Evolutionary conservation across 306 rosid species (phyloP).

Genomic region (Nissolia schottii): DNA sequence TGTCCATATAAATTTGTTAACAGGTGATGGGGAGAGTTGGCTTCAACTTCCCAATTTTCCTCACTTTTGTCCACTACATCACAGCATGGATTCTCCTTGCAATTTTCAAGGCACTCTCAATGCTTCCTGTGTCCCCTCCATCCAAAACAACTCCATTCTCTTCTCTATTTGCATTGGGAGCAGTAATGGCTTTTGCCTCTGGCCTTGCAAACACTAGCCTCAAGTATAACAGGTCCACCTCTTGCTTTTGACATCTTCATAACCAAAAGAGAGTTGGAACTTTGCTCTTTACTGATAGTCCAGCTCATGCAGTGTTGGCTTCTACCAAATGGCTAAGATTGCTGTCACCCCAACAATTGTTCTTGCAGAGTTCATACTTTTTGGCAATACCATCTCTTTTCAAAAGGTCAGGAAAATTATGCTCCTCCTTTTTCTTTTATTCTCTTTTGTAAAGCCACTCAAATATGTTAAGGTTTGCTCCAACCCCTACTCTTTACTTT

Average conservation of each 20-base stretch:
- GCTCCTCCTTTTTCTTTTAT: background rate
- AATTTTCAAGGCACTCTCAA: conserved; percentile 59
- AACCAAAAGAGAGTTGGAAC: background rate
- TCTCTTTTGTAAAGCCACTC: background rate
- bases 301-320: conserved; percentile 65
- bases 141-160: conserved; percentile 84
- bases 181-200: conserved; percentile 93
- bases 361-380: conserved; percentile 73
- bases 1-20: background rate
- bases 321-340: conserved; percentile 99
- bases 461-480: background rate
- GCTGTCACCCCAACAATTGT: conserved; percentile 97
- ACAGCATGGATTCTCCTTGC: conserved; percentile 89
- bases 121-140: conserved; percentile 87
- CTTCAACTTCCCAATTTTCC: conserved; percentile 82
- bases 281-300: conserved; percentile 28
- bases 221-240: conserved; percentile 72
- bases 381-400: conserved; percentile 52
- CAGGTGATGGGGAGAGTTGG: conserved; percentile 98
- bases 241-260: background rate
- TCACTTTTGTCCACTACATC: conserved; percentile 74
- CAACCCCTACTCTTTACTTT: background rate
- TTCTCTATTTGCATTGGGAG: conserved; percentile 84
- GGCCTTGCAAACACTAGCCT: conserved; percentile 98
- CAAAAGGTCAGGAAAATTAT: conserved; percentile 51